Conservation (phyloP, 208 protist species). For the Trypanosoma congolense region DNA sequence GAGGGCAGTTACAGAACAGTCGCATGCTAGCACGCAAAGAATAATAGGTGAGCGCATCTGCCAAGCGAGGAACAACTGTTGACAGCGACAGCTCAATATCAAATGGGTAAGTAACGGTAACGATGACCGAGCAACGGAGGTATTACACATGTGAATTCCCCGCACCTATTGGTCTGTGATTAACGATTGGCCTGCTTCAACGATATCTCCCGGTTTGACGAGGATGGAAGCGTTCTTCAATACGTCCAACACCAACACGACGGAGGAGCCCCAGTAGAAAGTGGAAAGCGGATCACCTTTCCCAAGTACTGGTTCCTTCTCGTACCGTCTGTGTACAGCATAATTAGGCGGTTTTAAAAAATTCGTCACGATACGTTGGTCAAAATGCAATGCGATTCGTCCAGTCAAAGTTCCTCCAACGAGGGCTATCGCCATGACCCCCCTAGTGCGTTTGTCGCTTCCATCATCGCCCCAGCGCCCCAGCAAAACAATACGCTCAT, state of each 20-base stretch:
- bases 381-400: conserved; percentile 55
- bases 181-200: conserved; percentile 67
- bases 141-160: conserved; percentile 4
- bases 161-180: conserved; percentile 21
- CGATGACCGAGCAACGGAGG: too few relatives aligned
- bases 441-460: conserved; percentile 2
- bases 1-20: too few relatives aligned
- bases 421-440: conserved; percentile 46
- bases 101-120: too few relatives aligned
- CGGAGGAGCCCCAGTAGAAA: conserved; percentile 86
- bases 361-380: conserved; percentile 74
- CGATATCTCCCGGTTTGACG: conserved; percentile 36
- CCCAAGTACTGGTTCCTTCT: conserved; percentile 24
- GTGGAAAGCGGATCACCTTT: conserved; percentile 43
- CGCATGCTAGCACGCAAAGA: too few relatives aligned
- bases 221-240: conserved; percentile 33
- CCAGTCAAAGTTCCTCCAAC: conserved; percentile 79
- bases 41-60: too few relatives aligned
- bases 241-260: conserved; percentile 77
- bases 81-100: too few relatives aligned
- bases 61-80: too few relatives aligned
- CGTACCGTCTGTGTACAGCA: conserved; percentile 52
- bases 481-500: conserved; percentile 74
- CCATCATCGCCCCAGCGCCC: conserved; percentile 24
- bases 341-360: conserved; percentile 76